Base-by-base conservation (phyloP, 441 rosid genomes). In the Erodium moschatum region DNA sequence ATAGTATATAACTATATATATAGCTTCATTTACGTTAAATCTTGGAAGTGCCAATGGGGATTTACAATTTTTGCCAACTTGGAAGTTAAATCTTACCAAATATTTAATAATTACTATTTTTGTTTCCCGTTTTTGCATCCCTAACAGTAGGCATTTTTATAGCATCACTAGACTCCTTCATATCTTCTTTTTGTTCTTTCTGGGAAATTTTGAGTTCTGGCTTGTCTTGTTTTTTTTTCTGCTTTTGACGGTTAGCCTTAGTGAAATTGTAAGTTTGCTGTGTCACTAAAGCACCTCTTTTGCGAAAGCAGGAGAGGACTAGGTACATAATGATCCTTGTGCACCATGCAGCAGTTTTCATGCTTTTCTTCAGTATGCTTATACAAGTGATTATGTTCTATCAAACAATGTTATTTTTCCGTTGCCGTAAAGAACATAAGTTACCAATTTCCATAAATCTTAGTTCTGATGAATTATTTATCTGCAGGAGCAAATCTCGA, bases 401-500 rank as follows among this genome's bases (percentile, higher is more conserved):
- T 48, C 16, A 1, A 15, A 15, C 18, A n/a, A 3, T 46, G 54
- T 46, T 3, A 48, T 13, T 12, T 4, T 4, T 48, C 38, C 2
- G 18, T 48, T 48, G 56, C 56, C 4, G 56, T 48, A n/a, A 33
- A 33, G 4, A 48, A 13, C 18, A 48, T n/a, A 2, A 48, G 18
- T n/a, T 13, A n/a, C n/a, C 5, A 48, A 48, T 48, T 13, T 48
- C 12, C 56, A 48, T n/a, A 4, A 48, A 48, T n/a, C 56, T 48
- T 13, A 48, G 18, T n/a, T 48, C 56, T 48, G 56, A 48, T 48
- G 56, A 48, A 21, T 20, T 60, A 27, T 18, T 18, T 77, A 61
- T 71, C 69, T 78, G 82, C 86, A 85, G 91, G 91, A 81, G 27
- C 76, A 77, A 67, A 79, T 85, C n/a, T 24, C 35, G 52, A 85